Percentiles rank a stretch among this genome's conserved stretches.
Evolutionary conservation across 495 filamentous ascomycete genomes (phyloP).

Genomic region (Wilcoxina mikolae): DNA sequence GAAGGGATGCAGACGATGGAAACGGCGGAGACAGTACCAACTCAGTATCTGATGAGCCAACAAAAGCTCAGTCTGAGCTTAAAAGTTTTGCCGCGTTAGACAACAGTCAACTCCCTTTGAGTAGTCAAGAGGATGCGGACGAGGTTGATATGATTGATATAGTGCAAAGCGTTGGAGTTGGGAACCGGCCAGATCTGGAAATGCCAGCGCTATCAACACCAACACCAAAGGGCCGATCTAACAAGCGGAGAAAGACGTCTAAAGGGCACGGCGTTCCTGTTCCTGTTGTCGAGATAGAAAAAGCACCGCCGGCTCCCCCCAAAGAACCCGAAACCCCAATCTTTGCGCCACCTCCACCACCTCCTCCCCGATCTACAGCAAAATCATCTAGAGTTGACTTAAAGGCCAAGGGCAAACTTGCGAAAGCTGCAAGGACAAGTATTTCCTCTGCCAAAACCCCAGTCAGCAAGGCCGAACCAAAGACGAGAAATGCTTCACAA

Average conservation of each 20-base stretch:
- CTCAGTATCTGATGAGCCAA: not conserved
- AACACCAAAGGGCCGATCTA: not conserved
- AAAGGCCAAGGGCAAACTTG: too few species aligned
- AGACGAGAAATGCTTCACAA: too few species aligned
- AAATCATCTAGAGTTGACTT: too few species aligned
- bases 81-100: conserved; percentile 14
- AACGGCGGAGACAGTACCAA: not conserved
- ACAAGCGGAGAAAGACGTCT: conserved; percentile 3
- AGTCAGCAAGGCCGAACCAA: too few species aligned
- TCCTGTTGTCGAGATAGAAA: too few species aligned
- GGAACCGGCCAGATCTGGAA: not conserved
- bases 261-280: too few species aligned
- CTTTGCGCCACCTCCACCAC: conserved; percentile 9
- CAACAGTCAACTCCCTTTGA: conserved; percentile 9
- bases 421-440: too few species aligned
- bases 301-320: not conserved
- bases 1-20: not conserved
- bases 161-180: conserved; percentile 12
- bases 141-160: conserved; percentile 22
- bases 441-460: too few species aligned
- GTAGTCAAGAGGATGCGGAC: conserved; percentile 17
- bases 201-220: not conserved
- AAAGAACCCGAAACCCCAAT: conserved; percentile 2
- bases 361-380: conserved; percentile 8
- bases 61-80: conserved; percentile 4